These are phyloP conservation scores for Sugiyamaella xylanicola DNA, from an alignment of 1,139 yeast genomes.

Conservation along the genomic window DNA sequence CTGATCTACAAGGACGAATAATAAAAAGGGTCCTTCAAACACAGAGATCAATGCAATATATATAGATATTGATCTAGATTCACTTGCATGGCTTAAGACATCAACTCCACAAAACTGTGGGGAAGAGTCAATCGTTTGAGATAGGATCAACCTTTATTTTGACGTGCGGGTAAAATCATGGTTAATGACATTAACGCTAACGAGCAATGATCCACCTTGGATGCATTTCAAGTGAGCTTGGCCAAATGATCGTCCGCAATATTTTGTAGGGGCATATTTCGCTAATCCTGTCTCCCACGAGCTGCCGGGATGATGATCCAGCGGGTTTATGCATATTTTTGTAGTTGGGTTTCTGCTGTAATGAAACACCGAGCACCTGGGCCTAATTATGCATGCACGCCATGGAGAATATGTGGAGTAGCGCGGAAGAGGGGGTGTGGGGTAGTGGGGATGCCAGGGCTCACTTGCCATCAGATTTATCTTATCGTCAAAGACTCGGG, in stretches of 20 bases:
- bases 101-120: constrained; percentile 1
- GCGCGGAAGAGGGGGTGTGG: background rate
- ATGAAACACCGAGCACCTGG: constrained; percentile 1
- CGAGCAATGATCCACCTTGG: background rate
- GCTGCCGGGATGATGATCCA: background rate
- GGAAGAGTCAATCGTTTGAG: background rate
- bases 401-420: background rate
- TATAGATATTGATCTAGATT: constrained; percentile 3
- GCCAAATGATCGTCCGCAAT: constrained; percentile 9
- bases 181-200: background rate
- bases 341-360: background rate
- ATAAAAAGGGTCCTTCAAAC: background rate
- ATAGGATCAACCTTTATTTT: background rate
- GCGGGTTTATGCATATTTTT: background rate
- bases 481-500: background rate
- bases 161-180: constrained; percentile 13
- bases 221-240: background rate
- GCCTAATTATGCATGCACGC: background rate
- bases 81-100: background rate
- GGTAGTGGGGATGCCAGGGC: background rate
- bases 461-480: too few species aligned
- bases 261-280: background rate
- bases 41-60: constrained; percentile 12
- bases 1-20: background rate
- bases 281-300: background rate